These are phyloP conservation scores for Hypholoma sublateritium DNA, from an alignment of 768 basidiomycete species.

Conservation along the genomic window DNA sequence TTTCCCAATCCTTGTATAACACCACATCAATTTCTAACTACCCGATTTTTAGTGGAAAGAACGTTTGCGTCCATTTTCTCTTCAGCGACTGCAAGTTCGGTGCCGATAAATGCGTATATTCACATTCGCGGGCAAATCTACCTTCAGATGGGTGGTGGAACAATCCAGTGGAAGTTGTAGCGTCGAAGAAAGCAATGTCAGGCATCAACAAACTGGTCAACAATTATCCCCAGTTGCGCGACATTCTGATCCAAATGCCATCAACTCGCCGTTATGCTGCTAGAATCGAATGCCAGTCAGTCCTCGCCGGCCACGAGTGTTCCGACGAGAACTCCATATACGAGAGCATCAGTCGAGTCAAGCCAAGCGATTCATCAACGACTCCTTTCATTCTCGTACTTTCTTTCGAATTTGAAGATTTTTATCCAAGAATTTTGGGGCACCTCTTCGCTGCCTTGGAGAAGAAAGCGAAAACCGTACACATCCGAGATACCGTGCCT, in stretches of 20 bases:
- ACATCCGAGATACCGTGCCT: slow-evolving; percentile 12
- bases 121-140: slow-evolving; percentile 40
- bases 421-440: slow-evolving; percentile 20
- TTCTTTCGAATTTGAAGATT: slow-evolving; percentile 25
- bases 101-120: slow-evolving; percentile 36
- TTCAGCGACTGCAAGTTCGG: slow-evolving; percentile 40
- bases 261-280: slow-evolving; percentile 7
- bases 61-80: slow-evolving; percentile 47
- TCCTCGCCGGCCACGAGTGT: neutral
- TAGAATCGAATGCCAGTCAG: neutral
- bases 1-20: neutral
- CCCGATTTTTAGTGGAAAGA: slow-evolving; percentile 36
- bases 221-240: slow-evolving; percentile 2
- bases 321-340: neutral
- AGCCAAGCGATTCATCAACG: neutral
- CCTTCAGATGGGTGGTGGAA: slow-evolving; percentile 41
- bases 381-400: slow-evolving; percentile 28
- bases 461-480: slow-evolving; percentile 20
- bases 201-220: neutral
- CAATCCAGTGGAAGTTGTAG: slow-evolving; percentile 13
- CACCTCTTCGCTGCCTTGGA: slow-evolving; percentile 27
- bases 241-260: slow-evolving; percentile 5
- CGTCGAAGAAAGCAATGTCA: slow-evolving; percentile 8
- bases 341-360: neutral
- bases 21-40: neutral